These are phyloP conservation scores for Extremus antarcticus DNA, from an alignment of 495 filamentous ascomycete genomes.

Conservation along the genomic window DNA sequence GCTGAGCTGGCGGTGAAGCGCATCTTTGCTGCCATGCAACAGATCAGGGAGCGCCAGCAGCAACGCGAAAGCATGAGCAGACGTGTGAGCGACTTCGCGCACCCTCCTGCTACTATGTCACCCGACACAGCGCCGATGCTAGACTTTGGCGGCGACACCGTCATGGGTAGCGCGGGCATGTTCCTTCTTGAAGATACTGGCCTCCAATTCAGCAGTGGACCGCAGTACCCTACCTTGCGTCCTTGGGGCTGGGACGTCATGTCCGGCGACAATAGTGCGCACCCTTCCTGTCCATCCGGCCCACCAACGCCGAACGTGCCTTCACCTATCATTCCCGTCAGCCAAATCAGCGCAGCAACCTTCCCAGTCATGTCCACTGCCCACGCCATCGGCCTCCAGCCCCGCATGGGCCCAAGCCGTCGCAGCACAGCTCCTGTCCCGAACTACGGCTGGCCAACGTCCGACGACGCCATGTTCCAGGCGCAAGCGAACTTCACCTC, in stretches of 20 bases:
- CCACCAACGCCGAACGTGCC: conserved; percentile 1
- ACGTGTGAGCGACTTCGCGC: neutral
- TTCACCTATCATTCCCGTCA: conserved; percentile 9
- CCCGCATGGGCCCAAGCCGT: conserved; percentile 16
- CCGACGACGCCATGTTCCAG: neutral
- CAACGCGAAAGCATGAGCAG: neutral
- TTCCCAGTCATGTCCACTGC: conserved; percentile 16
- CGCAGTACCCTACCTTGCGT: conserved; percentile 24
- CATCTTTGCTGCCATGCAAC: conserved; percentile 24
- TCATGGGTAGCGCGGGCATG: conserved; percentile 42
- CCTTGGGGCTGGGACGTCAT: conserved; percentile 34
- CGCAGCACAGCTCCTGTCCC: neutral
- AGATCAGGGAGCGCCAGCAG: conserved; percentile 7
- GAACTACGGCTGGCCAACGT: neutral
- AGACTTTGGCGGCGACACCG: conserved; percentile 16
- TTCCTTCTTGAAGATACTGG: conserved; percentile 37
- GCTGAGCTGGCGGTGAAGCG: conserved; percentile 33
- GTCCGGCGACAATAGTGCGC: conserved; percentile 1
- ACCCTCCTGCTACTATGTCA: conserved; percentile 2
- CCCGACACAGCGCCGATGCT: conserved; percentile 20
- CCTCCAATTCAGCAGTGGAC: conserved; percentile 26
- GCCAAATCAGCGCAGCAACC: conserved; percentile 9
- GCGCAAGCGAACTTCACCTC: neutral
- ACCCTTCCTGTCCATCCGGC: neutral
- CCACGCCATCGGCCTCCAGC: conserved; percentile 14